Base-by-base conservation (phyloP, 306 rosid species). In the Mimosa bimucronata region DNA sequence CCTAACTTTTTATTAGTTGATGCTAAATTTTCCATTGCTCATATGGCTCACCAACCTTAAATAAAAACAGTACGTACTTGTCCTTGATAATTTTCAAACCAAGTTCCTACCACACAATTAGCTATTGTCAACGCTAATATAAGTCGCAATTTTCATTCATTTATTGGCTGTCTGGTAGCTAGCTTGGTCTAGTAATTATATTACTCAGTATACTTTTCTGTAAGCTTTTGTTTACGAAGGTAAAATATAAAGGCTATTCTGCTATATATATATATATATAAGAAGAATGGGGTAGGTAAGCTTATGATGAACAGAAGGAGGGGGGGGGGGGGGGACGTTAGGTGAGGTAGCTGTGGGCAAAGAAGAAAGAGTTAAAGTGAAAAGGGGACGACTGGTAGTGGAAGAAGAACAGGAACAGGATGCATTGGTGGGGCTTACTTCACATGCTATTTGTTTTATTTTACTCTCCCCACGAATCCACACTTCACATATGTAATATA, bases 311-410 rank as follows among this genome's bases (percentile, higher is more conserved):
- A 70, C 41, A 29, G 2, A 58, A 6, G 21, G 30, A 58, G 64
- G 25, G 29, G n/a, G 61, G 21, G 29, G 7, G 26, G 7, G 4
- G 7, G 53, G 4, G 34, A 26, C 19, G 78, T 71, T 77, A 55
- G 87, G 75, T 85, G 84, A 25, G 48, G 71, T 73, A 78, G 82
- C 77, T 79, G 79, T 73, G 50, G 73, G 73, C 19, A 77, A 65
- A 37, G 81, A 82, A 66, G 68, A 30, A 7, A 73, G 37, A 66
- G 45, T 14, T 71, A 52, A 86, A 55, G 6, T 42, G 52, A 46
- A 34, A 34, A 61, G 11, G 81, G 85, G 77, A 41, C 1, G 80
- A 57, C 8, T 37, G 21, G 71, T 69, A 76, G 85, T 73, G 85
- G 80, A 53, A 81, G 74, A 72, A 66, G 77, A 72, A 79, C 44